phyloP scores from a whole-genome alignment of 2,329 filamentous ascomycete genomes.

The Aurifilum marmelostoma region DNA sequence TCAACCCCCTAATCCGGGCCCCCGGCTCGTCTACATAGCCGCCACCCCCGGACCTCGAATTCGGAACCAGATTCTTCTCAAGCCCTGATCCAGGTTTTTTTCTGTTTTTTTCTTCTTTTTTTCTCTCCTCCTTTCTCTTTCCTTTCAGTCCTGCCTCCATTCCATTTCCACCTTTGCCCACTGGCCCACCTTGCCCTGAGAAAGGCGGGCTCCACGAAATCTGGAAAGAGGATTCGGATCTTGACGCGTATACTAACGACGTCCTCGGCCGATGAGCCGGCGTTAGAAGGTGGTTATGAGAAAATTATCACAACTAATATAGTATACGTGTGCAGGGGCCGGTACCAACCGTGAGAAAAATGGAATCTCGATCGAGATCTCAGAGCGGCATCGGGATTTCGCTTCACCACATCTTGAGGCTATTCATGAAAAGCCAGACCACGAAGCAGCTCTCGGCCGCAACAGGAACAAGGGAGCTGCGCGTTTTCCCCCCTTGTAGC shows the following conservation, averaged over 20 bases:
- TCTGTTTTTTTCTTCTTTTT: neutral
- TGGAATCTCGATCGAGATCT: slow-evolving; percentile 22
- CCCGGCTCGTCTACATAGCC: slow-evolving; percentile 7
- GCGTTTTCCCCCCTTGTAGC: neutral
- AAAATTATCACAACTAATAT: too few species aligned
- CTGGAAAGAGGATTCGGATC: neutral
- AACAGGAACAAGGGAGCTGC: neutral
- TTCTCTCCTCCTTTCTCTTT: neutral
- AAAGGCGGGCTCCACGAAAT: neutral
- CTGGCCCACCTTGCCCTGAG: neutral
- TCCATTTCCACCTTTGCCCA: neutral
- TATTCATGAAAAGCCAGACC: slow-evolving; percentile 3
- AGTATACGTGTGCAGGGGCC: neutral
- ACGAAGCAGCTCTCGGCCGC: neutral
- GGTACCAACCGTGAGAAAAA: neutral
- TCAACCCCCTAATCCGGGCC: neutral
- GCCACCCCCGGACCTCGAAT: slow-evolving; percentile 10
- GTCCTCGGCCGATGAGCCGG: neutral
- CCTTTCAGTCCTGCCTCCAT: neutral
- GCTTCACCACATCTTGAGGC: slow-evolving; percentile 6
- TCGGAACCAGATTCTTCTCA: slow-evolving; percentile 1
- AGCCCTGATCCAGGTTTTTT: neutral
- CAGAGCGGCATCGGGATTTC: slow-evolving; percentile 14
- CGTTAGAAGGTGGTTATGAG: neutral
- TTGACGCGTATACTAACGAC: neutral